Evolutionary conservation across 2,329 filamentous ascomycete genomes (phyloP).

Genomic region (Nemania bipapillata): DNA sequence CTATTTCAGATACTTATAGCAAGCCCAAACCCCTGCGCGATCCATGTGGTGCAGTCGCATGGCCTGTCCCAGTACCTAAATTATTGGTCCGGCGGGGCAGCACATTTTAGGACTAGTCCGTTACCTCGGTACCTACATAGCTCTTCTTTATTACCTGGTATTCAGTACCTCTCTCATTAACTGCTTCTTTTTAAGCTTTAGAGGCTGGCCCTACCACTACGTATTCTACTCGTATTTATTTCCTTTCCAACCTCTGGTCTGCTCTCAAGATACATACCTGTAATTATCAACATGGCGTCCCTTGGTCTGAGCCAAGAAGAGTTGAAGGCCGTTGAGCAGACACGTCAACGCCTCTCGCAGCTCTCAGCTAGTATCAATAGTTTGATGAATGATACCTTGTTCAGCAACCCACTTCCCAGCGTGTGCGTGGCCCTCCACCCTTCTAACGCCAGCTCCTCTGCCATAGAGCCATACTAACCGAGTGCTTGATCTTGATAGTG

Average conservation of each 20-base stretch:
- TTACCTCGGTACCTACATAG: not conserved
- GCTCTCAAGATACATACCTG: not conserved
- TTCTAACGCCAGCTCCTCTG: not conserved
- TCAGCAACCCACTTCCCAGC: constrained; percentile 73
- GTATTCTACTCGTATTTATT: not conserved
- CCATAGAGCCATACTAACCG: constrained; percentile 7
- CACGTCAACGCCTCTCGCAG: constrained; percentile 73
- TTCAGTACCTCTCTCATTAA: not conserved
- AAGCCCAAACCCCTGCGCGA: constrained; percentile 7
- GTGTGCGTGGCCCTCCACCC: constrained; percentile 63
- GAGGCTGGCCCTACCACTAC: not conserved
- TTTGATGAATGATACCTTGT: constrained; percentile 68
- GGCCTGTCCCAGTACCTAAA: too few species aligned
- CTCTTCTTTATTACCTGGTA: too few species aligned
- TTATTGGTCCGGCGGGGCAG: constrained; percentile 17
- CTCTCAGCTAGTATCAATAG: constrained; percentile 75
- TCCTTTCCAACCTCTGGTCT: not conserved
- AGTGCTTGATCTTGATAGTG: constrained; percentile 60
- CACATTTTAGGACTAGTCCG: not conserved
- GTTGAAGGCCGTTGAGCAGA: constrained; percentile 75
- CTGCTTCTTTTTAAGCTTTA: not conserved
- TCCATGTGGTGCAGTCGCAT: too few species aligned
- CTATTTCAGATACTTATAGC: constrained; percentile 10
- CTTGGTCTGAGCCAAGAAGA: constrained; percentile 68
- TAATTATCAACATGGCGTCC: constrained; percentile 51